Evolutionary conservation across 805 yeast species (phyloP).

Genomic region (Starmerella vitae): DNA sequence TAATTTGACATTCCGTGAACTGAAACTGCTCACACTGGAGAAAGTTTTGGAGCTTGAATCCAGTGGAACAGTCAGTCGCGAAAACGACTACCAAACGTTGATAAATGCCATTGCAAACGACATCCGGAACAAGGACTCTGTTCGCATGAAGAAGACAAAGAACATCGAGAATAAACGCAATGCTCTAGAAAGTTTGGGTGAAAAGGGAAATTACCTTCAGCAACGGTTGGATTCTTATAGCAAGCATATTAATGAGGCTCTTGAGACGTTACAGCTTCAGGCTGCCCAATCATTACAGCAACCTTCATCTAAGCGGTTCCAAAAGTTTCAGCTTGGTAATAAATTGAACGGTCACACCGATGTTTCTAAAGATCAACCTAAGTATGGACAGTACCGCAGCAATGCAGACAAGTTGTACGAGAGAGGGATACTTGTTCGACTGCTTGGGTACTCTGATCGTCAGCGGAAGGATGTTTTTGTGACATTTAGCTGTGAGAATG

Average conservation of each 20-base stretch:
- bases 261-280: constrained; percentile 36
- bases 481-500: constrained; percentile 60
- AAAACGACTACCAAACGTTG: constrained; percentile 61
- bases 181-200: constrained; percentile 34
- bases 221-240: constrained; percentile 33
- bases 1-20: constrained; percentile 44
- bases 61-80: constrained; percentile 48
- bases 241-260: constrained; percentile 37
- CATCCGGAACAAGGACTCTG: constrained; percentile 44
- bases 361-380: constrained; percentile 29
- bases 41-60: constrained; percentile 62
- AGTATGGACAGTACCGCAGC: constrained; percentile 66
- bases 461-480: constrained; percentile 57
- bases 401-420: constrained; percentile 64
- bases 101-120: constrained; percentile 76
- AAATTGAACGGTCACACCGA: constrained; percentile 6
- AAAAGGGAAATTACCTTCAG: constrained; percentile 34
- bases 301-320: constrained; percentile 16
- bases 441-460: constrained; percentile 37
- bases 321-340: constrained; percentile 28
- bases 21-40: constrained; percentile 65
- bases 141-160: constrained; percentile 34
- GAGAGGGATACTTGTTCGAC: constrained; percentile 48
- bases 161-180: constrained; percentile 36
- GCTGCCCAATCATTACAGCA: constrained; percentile 23